Base-by-base conservation (phyloP, 2,329 filamentous ascomycete genomes). In the Nemania sp. region DNA sequence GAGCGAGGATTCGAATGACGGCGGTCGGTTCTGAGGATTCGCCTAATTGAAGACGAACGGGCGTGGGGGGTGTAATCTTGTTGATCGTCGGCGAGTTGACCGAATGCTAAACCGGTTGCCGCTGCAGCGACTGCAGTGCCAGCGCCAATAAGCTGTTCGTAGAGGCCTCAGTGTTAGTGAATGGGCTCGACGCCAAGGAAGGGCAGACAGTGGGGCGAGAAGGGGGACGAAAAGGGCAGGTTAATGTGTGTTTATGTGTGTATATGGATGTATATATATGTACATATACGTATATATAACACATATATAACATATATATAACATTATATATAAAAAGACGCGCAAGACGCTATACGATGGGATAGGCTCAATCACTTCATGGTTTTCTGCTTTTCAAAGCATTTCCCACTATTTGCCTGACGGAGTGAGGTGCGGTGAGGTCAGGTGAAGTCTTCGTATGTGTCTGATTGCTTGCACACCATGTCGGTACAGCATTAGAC, bases 61-160 rank as follows among this genome's bases (percentile, higher is more conserved):
- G 70, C 73, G 50, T 69, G 70, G 46, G 71, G 73, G 63, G 76
- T 40, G 49, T 64, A 15, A 21, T 55, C 69, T 29, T 54, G 54
- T 58, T 72, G 69, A 53, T 65, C 69, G 67, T 83, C 80, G 67
- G 75, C 71, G 46, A 80, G 76, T 73, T 86, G 82, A 67, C 82
- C 84, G 73, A 87, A 86, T 66, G 83, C 82, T 64, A 87, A 76
- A 68, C 84, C 84, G 68, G 79, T 80, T 73, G 83, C 79, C 68
- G 84, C 84, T 70, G 83, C 83, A 75, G 84, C 84, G 73, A 86
- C 81, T 66, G 83, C 83, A 75, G 83, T 84, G 74, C 84, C 83
- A 68, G 84, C 82, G 74, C 83, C 84, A 75, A 86, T 81, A 69
- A 87, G 83, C 84, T 87, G 40, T 29, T 37, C 45, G 34, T 34